phyloP scores from a whole-genome alignment of 2,329 filamentous ascomycete genomes.

The Cladosporium oxysporum region DNA sequence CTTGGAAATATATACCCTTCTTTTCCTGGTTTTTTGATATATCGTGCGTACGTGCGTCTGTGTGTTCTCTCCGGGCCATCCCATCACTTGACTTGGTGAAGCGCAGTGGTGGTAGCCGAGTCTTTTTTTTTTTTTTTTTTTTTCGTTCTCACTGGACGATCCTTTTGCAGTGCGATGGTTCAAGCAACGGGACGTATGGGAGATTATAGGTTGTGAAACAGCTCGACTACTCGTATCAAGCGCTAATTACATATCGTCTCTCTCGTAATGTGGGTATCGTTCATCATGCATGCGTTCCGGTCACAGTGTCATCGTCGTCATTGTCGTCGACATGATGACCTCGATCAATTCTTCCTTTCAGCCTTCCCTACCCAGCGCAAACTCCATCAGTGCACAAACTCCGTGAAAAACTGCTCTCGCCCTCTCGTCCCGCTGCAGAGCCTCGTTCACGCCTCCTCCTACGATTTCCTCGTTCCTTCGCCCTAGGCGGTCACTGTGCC shows the following conservation, averaged over 20 bases:
- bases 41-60: background rate
- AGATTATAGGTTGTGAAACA: background rate
- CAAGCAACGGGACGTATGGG: background rate
- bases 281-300: background rate
- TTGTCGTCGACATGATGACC: background rate
- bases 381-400: conserved; percentile 33
- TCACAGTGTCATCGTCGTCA: background rate
- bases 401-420: conserved; percentile 38
- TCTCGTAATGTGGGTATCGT: background rate
- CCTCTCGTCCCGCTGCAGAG: conserved; percentile 33
- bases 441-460: conserved; percentile 27
- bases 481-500: conserved; percentile 37
- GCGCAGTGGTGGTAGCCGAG: too few species aligned
- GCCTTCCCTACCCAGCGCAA: background rate
- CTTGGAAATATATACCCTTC: background rate
- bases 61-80: too few species aligned
- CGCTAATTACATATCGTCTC: background rate
- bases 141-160: too few species aligned
- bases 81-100: too few species aligned
- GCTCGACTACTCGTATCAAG: background rate
- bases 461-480: conserved; percentile 30
- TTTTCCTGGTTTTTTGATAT: background rate
- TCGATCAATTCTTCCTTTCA: background rate
- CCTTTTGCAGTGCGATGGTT: background rate
- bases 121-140: too few species aligned